Evolutionary conservation across 2,329 filamentous ascomycete species (phyloP).

Genomic region (Aureobasidium sp.): DNA sequence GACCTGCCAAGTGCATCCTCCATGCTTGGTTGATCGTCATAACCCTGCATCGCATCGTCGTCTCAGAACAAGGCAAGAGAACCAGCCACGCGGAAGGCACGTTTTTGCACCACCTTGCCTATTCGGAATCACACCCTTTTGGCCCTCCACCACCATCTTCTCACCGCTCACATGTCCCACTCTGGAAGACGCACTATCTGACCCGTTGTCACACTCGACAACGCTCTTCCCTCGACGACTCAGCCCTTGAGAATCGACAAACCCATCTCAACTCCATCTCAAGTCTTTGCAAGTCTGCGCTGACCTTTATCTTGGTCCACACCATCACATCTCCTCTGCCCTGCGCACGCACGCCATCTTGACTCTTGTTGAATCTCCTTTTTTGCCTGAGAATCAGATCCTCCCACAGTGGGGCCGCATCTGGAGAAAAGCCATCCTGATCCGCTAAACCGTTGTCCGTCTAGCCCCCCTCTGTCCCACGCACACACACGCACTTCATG

Average conservation of each 20-base stretch:
- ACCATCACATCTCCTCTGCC: neutral
- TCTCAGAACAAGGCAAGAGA: neutral
- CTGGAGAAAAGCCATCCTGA: neutral
- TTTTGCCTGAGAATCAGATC: neutral
- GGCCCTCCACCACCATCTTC: neutral
- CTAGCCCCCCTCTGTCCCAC: neutral
- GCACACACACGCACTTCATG: neutral
- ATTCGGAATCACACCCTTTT: neutral
- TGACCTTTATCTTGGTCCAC: neutral
- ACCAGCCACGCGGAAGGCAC: neutral
- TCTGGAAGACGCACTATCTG: neutral
- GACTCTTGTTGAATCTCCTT: neutral
- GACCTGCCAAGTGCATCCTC: neutral
- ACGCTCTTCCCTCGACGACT: neutral
- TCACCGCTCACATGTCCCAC: neutral
- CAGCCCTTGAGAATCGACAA: neutral
- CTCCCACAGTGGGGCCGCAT: constrained; percentile 4
- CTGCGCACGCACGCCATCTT: neutral
- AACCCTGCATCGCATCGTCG: neutral
- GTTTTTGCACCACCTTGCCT: constrained; percentile 2
- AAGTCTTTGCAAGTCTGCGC: neutral
- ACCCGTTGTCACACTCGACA: neutral
- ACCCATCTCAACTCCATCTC: too few relatives aligned
- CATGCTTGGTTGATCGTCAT: neutral
- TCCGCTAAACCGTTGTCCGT: neutral